Conservation (phyloP, 2,329 filamentous ascomycete genomes). For the Neocucurbitaria cava region DNA sequence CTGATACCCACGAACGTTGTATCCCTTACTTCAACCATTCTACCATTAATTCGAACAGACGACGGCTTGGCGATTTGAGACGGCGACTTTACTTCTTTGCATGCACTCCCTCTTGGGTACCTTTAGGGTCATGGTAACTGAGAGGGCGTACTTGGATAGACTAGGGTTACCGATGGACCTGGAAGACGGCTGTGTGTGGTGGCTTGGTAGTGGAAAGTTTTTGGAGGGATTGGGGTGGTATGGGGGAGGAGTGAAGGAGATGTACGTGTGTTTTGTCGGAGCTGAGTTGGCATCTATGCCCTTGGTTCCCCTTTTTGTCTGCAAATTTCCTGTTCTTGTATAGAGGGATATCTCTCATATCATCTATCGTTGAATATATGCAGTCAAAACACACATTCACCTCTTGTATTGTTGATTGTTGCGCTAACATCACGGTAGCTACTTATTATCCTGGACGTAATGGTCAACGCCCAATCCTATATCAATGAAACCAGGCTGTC, state of each 20-base stretch:
- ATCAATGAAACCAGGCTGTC: neutral
- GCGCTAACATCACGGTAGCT: neutral
- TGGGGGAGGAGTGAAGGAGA: conserved; percentile 29
- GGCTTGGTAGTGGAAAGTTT: conserved; percentile 37
- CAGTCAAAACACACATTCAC: conserved; percentile 1
- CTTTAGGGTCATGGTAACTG: conserved; percentile 9
- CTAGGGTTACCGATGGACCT: conserved; percentile 28
- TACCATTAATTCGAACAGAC: conserved; percentile 46
- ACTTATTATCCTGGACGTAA: neutral
- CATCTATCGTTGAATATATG: conserved; percentile 24
- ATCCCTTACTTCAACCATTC: conserved; percentile 46
- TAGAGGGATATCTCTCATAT: conserved; percentile 24
- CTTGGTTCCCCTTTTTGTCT: conserved; percentile 20
- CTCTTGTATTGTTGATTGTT: neutral
- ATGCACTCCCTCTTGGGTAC: conserved; percentile 16
- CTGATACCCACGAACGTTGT: conserved; percentile 54
- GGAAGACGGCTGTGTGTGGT: conserved; percentile 45
- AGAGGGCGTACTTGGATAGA: conserved; percentile 35
- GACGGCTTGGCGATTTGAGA: conserved; percentile 47
- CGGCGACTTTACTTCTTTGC: conserved; percentile 26
- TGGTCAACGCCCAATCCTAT: neutral
- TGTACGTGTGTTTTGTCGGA: conserved; percentile 34
- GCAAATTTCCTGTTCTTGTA: conserved; percentile 14
- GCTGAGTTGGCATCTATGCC: conserved; percentile 32
- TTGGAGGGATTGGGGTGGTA: conserved; percentile 31